Conservation (phyloP, 1,284 basidiomycete species). For the Lignosus rhinocerotis region DNA sequence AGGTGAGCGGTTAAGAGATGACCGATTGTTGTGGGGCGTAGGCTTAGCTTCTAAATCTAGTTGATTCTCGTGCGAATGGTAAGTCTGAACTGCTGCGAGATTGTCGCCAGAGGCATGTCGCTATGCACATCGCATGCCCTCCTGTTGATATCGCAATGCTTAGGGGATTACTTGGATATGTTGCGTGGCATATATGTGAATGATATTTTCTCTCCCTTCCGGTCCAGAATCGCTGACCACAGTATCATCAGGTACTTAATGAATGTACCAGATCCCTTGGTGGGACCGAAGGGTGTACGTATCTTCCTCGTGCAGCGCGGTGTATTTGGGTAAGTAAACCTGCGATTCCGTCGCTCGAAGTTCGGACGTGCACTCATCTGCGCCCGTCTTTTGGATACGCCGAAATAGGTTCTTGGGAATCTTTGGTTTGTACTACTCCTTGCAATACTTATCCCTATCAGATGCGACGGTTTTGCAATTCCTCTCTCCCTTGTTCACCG, state of each 20-base stretch:
- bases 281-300: slow-evolving; percentile 70
- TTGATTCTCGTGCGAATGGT: slow-evolving; percentile 54
- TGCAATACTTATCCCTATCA: slow-evolving; percentile 60
- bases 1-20: slow-evolving; percentile 40
- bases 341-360: not conserved
- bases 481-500: slow-evolving; percentile 69
- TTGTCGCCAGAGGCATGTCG: too few species aligned
- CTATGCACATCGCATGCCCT: not conserved
- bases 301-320: slow-evolving; percentile 59
- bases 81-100: slow-evolving; percentile 16
- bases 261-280: slow-evolving; percentile 60
- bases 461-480: slow-evolving; percentile 80
- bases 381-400: not conserved
- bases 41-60: slow-evolving; percentile 23
- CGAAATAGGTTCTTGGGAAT: slow-evolving; percentile 56
- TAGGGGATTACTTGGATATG: slow-evolving; percentile 46
- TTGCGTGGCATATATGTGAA: slow-evolving; percentile 45
- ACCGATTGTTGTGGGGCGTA: not conserved
- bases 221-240: not conserved
- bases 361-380: not conserved
- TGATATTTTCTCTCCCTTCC: not conserved
- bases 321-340: slow-evolving; percentile 51
- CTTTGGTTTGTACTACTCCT: slow-evolving; percentile 69
- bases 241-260: slow-evolving; percentile 40
- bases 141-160: not conserved